Percentiles rank a stretch among this genome's conserved stretches.
Conservation (phyloP, 805 yeast genomes). For the Candida morakotiae region DNA sequence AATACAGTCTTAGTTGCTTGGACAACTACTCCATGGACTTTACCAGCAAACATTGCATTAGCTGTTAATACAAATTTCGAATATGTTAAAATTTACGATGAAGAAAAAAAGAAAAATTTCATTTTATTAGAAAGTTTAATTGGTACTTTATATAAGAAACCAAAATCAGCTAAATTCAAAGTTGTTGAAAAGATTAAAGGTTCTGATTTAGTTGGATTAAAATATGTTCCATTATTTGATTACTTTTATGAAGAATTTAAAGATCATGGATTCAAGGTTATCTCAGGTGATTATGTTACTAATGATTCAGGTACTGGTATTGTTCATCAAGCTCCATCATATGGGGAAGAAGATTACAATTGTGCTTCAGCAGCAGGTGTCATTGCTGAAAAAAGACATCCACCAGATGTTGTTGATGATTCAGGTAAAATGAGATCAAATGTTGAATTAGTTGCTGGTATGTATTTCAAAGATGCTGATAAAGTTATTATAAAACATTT, state of each 20-base stretch:
- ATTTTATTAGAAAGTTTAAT: conserved; percentile 81
- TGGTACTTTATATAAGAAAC: conserved; percentile 88
- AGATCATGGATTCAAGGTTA: conserved; percentile 78
- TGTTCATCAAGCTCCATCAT: conserved; percentile 97
- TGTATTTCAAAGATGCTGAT: conserved; percentile 95
- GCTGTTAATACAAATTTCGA: conserved; percentile 90
- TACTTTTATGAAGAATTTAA: conserved; percentile 74
- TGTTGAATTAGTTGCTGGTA: conserved; percentile 72
- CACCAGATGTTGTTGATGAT: conserved; percentile 96
- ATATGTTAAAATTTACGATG: conserved; percentile 89
- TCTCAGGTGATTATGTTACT: conserved; percentile 79
- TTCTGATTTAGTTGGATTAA: conserved; percentile 69
- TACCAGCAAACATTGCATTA: conserved; percentile 89
- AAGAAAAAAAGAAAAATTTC: conserved; percentile 74
- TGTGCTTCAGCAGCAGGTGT: conserved; percentile 76
- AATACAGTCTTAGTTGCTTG: conserved; percentile 88
- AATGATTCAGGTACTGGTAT: conserved; percentile 98
- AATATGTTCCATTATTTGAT: conserved; percentile 79
- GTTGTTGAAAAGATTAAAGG: conserved; percentile 80
- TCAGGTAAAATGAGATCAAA: conserved; percentile 76
- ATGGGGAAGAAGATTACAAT: conserved; percentile 97
- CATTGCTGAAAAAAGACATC: conserved; percentile 59
- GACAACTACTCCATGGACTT: conserved; percentile 99
- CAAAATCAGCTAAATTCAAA: conserved; percentile 82
- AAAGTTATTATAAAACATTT: conserved; percentile 80